Evolutionary conservation across 2,329 filamentous ascomycete genomes (phyloP).

Genomic region (Alternaria brassicicola): DNA sequence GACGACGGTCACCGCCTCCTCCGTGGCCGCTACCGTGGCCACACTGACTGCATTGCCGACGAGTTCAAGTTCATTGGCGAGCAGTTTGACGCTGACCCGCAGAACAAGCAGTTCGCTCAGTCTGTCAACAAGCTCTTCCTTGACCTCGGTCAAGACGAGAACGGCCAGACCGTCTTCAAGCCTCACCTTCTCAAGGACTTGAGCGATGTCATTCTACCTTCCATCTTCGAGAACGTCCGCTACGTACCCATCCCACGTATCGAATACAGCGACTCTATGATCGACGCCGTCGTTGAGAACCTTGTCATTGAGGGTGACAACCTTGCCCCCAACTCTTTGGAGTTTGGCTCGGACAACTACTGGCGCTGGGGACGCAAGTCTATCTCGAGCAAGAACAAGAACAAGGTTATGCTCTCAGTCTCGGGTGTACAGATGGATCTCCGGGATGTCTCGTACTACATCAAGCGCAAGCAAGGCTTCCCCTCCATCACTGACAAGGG

Average conservation of each 20-base stretch:
- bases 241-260: slow-evolving; percentile 95
- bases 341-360: slow-evolving; percentile 91
- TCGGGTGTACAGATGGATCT: slow-evolving; percentile 93
- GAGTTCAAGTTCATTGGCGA: slow-evolving; percentile 88
- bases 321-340: slow-evolving; percentile 88
- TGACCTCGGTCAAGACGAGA: slow-evolving; percentile 85
- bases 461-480: slow-evolving; percentile 95
- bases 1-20: slow-evolving; percentile 86
- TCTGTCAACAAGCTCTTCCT: slow-evolving; percentile 84
- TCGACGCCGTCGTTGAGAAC: slow-evolving; percentile 93
- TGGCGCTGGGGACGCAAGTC: slow-evolving; percentile 94
- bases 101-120: slow-evolving; percentile 80
- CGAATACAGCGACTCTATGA: slow-evolving; percentile 82
- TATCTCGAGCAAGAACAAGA: slow-evolving; percentile 78
- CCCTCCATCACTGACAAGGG: slow-evolving; percentile 85
- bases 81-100: slow-evolving; percentile 86
- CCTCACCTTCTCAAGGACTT: slow-evolving; percentile 89
- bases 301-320: slow-evolving; percentile 95
- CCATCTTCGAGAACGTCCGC: slow-evolving; percentile 79
- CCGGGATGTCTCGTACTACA: slow-evolving; percentile 78
- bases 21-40: slow-evolving; percentile 82
- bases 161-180: slow-evolving; percentile 89
- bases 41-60: slow-evolving; percentile 85
- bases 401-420: slow-evolving; percentile 83
- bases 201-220: slow-evolving; percentile 83